These are phyloP conservation scores for Extremus antarcticus DNA, from an alignment of 495 filamentous ascomycete genomes.

Conservation along the genomic window DNA sequence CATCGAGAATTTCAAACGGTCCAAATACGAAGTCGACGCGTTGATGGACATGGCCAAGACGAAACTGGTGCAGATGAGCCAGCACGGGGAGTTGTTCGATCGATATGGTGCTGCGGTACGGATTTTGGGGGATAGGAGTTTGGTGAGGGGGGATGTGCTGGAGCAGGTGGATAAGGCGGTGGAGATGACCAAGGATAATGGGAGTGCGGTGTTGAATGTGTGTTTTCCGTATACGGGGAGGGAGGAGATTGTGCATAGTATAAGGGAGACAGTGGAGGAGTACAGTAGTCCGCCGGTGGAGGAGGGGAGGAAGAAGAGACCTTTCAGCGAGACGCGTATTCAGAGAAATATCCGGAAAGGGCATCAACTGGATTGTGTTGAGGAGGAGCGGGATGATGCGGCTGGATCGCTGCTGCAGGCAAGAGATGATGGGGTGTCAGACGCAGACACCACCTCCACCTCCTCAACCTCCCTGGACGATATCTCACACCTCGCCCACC, in stretches of 20 bases:
- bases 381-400: constrained; percentile 20
- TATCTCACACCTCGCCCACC: constrained; percentile 1
- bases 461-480: constrained; percentile 21
- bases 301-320: constrained; percentile 39
- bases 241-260: constrained; percentile 90
- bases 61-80: constrained; percentile 77
- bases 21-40: constrained; percentile 94
- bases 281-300: constrained; percentile 49
- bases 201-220: constrained; percentile 77
- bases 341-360: constrained; percentile 64
- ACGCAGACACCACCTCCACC: constrained; percentile 27
- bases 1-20: constrained; percentile 97
- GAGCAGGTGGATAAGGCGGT: constrained; percentile 76
- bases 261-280: constrained; percentile 72
- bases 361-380: constrained; percentile 31
- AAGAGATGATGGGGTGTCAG: too few relatives aligned
- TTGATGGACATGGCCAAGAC: constrained; percentile 97
- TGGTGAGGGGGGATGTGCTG: constrained; percentile 76
- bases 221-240: constrained; percentile 96
- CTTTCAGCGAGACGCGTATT: constrained; percentile 80
- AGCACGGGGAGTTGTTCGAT: constrained; percentile 88
- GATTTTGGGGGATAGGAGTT: constrained; percentile 67
- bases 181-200: constrained; percentile 72
- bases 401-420: background rate
- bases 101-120: constrained; percentile 81